Evolutionary conservation across 768 basidiomycete species (phyloP).

Genomic region (Rhizopogon roseolus): DNA sequence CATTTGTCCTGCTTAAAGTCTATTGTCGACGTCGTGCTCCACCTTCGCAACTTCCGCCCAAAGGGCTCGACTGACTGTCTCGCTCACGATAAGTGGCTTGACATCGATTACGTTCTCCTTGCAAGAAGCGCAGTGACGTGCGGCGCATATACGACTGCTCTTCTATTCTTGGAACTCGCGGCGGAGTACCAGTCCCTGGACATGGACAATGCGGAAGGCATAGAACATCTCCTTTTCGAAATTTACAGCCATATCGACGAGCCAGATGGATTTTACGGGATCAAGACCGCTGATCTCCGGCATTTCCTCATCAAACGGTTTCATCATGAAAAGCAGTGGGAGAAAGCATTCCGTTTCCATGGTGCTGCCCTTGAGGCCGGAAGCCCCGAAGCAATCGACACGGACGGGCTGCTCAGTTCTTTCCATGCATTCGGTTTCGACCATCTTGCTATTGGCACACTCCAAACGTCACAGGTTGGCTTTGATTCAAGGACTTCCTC

Average conservation of each 20-base stretch:
- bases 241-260: constrained; percentile 96
- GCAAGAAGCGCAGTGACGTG: constrained; percentile 69
- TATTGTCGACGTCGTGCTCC: constrained; percentile 72
- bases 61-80: constrained; percentile 31
- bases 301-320: constrained; percentile 80
- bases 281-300: constrained; percentile 72
- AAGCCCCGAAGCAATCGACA: constrained; percentile 33
- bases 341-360: constrained; percentile 85
- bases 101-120: constrained; percentile 67
- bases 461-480: constrained; percentile 40
- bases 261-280: constrained; percentile 97
- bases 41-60: constrained; percentile 68
- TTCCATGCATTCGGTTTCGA: constrained; percentile 91
- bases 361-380: constrained; percentile 79
- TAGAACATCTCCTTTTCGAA: constrained; percentile 78
- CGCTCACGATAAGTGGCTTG: constrained; percentile 79
- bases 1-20: constrained; percentile 45
- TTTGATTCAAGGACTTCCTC: constrained; percentile 23
- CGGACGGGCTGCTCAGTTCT: constrained; percentile 68
- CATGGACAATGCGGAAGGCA: constrained; percentile 24
- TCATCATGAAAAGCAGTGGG: constrained; percentile 92
- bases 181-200: constrained; percentile 39
- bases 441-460: constrained; percentile 70
- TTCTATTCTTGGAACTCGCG: constrained; percentile 85
- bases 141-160: constrained; percentile 83